phyloP scores from a whole-genome alignment of 306 rosid genomes.

The Lablab purpureus region DNA sequence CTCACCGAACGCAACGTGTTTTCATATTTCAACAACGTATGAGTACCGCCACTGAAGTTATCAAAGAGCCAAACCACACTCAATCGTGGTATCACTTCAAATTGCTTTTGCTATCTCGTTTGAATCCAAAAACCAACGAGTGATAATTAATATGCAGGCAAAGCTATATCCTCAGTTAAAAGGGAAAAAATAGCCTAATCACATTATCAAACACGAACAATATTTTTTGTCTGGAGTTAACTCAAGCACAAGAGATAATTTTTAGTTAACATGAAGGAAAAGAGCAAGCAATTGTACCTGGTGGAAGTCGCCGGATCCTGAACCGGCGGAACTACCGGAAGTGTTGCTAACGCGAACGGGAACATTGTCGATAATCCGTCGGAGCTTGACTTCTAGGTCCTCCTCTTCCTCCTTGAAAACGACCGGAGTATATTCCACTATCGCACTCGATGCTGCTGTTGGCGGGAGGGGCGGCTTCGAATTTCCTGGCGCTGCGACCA shows the following conservation, averaged over 20 bases:
- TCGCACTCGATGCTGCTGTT: slow-evolving; percentile 61
- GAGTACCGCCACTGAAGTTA: not conserved
- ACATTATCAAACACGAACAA: not conserved
- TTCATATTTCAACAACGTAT: not conserved
- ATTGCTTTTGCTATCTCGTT: slow-evolving; percentile 2
- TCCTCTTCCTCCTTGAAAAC: slow-evolving; percentile 88
- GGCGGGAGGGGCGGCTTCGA: slow-evolving; percentile 63
- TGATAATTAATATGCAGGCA: not conserved
- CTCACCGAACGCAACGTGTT: not conserved
- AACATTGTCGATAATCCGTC: slow-evolving; percentile 87
- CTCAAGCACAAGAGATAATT: not conserved
- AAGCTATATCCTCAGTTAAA: slow-evolving; percentile 7
- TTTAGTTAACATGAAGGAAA: not conserved
- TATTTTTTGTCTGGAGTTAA: not conserved
- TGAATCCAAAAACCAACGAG: not conserved
- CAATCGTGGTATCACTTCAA: slow-evolving; percentile 14
- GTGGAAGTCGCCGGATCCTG: slow-evolving; percentile 97
- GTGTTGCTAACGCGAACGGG: slow-evolving; percentile 98
- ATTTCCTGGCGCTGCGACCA: slow-evolving; percentile 59
- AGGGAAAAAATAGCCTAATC: not conserved
- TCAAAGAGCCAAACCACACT: slow-evolving; percentile 14
- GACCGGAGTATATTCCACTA: slow-evolving; percentile 77
- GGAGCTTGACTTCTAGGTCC: slow-evolving; percentile 91
- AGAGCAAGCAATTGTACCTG: slow-evolving; percentile 67
- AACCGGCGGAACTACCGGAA: slow-evolving; percentile 95